A percentile compares a stretch with the other conserved stretches of the same genome.
Evolutionary conservation across 257 asterid genomes (phyloP).

Genomic region (Marsdenia floribunda): DNA sequence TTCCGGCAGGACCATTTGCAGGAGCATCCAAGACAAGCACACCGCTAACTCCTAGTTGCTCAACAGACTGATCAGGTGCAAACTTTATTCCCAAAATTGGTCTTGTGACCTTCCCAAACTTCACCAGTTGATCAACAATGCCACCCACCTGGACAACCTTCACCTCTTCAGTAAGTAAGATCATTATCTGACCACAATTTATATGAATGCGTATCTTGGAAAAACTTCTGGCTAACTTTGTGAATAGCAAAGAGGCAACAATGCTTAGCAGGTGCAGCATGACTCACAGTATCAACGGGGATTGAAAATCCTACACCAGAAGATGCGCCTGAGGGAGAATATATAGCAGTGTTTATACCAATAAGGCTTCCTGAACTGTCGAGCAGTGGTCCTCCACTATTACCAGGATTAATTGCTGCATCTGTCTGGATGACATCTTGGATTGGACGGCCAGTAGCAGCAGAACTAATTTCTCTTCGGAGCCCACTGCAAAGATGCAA

Average conservation of each 20-base stretch:
- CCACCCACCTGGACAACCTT: constrained; percentile 62
- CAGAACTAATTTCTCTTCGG: constrained; percentile 93
- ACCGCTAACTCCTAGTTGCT: constrained; percentile 95
- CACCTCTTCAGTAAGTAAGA: background rate
- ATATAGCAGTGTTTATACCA: constrained; percentile 97
- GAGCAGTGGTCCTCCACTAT: constrained; percentile 98
- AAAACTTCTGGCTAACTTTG: background rate
- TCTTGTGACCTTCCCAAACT: constrained; percentile 90
- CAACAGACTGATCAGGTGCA: constrained; percentile 98
- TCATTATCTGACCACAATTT: constrained; percentile 5
- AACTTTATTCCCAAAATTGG: constrained; percentile 91
- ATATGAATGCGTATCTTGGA: background rate
- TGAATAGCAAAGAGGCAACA: background rate
- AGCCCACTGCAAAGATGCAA: constrained; percentile 56
- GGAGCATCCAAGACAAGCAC: constrained; percentile 99
- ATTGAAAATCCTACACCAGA: constrained; percentile 99
- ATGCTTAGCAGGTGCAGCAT: background rate
- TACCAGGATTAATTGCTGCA: constrained; percentile 98
- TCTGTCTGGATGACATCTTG: constrained; percentile 99
- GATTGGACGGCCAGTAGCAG: constrained; percentile 98
- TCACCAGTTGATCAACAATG: constrained; percentile 91
- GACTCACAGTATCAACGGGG: constrained; percentile 96
- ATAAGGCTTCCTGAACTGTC: constrained; percentile 95
- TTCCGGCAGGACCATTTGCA: constrained; percentile 96
- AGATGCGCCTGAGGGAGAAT: constrained; percentile 99